Evolutionary conservation across 2,329 filamentous ascomycete species (phyloP).

Genomic region (Bipolaris bicolor): DNA sequence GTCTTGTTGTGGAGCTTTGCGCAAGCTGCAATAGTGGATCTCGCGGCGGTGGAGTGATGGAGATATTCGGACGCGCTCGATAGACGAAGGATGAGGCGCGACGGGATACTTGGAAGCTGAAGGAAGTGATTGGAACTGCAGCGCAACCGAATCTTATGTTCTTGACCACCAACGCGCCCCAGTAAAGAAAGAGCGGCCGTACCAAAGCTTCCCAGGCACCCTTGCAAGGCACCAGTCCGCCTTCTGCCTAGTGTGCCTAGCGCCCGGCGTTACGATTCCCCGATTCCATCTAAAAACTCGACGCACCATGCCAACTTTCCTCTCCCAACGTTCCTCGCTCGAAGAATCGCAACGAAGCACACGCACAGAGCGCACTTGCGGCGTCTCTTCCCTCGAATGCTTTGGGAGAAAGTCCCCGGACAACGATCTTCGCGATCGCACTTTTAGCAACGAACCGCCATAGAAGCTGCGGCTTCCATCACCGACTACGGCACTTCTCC

Average conservation of each 20-base stretch:
- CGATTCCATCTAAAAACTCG: slow-evolving; percentile 32
- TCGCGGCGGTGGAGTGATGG: slow-evolving; percentile 6
- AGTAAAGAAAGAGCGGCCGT: slow-evolving; percentile 27
- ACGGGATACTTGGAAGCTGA: neutral
- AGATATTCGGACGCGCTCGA: slow-evolving; percentile 15
- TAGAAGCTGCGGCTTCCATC: slow-evolving; percentile 89
- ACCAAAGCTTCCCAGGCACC: slow-evolving; percentile 38
- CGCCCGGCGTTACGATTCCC: slow-evolving; percentile 22
- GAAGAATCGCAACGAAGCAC: slow-evolving; percentile 99
- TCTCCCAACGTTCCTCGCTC: slow-evolving; percentile 82
- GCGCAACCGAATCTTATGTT: slow-evolving; percentile 19
- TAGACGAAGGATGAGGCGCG: neutral
- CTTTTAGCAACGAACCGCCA: slow-evolving; percentile 99
- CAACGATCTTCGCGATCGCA: slow-evolving; percentile 63
- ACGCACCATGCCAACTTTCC: slow-evolving; percentile 17
- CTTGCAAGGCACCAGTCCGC: slow-evolving; percentile 33
- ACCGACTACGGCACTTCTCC: slow-evolving; percentile 51
- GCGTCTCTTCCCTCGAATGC: slow-evolving; percentile 56
- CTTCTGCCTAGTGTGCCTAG: slow-evolving; percentile 39
- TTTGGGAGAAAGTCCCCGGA: slow-evolving; percentile 99
- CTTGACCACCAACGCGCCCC: slow-evolving; percentile 21
- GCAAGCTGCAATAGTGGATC: slow-evolving; percentile 17
- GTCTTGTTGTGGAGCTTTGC: slow-evolving; percentile 29
- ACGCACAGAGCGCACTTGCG: slow-evolving; percentile 71
- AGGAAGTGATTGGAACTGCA: neutral